Base-by-base conservation (phyloP, 2,329 filamentous ascomycete genomes). In the Trichoderma simmonsii region DNA sequence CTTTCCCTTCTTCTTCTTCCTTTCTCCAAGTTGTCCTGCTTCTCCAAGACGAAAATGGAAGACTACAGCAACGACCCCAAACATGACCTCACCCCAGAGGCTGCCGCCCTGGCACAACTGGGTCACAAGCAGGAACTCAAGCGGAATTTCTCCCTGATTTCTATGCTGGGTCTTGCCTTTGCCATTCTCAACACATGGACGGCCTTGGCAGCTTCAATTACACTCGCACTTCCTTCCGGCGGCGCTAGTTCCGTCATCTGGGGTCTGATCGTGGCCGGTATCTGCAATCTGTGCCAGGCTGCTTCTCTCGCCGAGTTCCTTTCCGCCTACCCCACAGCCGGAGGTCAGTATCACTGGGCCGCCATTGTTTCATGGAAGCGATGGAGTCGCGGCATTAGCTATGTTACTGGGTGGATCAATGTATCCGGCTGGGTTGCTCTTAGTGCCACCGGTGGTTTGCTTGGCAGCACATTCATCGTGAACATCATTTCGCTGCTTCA, bases 331-430 rank as follows among this genome's bases (percentile, higher is more conserved):
- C 85, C 85, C 1, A 86, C 84, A 2, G 87, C 87, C 3, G 87
- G 87, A 74, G 90, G 88, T 15, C 87, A 91, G 79, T 93, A 93
- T 75, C 90, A 93, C 78, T 93, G 91, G 91, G 91, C 90, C 3
- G 90, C 91, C 70, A 82, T 89, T 65, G 82, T 93, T 73, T 85
- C 87, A 36, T 90, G 89, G 84, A 84, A 86, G 72, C 82, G 81
- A 70, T 91, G 86, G 84, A 87, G 88, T 21, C 88, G 89, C 0
- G 82, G 89, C 34, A 85, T 93, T 12, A 91, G 89, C 61, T 93
- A 91, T 83, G 87, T 90, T 61, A 93, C 91, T 0, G 91, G 91
- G 32, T 93, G 91, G 91, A 92, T 90, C 79, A 91, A 90, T 76
- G 87, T 90, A 48, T 89, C 89, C n/a, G 91, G 90, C 18, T 93